Conservation (phyloP, 1,139 yeast species). For the Kluyveromyces sp. region DNA sequence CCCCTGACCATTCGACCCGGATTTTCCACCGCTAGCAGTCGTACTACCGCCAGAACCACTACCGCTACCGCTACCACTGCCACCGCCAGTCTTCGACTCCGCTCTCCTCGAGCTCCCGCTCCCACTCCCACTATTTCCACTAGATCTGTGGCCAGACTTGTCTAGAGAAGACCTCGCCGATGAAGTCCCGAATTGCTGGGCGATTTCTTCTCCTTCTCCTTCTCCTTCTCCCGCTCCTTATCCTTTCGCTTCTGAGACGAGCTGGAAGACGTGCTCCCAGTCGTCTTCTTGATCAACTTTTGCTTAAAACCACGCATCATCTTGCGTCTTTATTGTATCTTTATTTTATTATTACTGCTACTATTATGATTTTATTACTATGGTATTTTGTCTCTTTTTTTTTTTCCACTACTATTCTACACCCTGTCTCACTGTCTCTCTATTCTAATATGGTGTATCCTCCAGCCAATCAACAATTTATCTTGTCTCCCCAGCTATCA, state of each 20-base stretch:
- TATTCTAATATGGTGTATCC: too few relatives aligned
- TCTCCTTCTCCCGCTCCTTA: slow-evolving; percentile 20
- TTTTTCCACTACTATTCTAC: too few relatives aligned
- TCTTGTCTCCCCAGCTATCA: too few relatives aligned
- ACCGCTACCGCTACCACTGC: not conserved
- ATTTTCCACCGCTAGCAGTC: too few relatives aligned
- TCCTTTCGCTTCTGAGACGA: slow-evolving; percentile 21
- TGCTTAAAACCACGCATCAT: slow-evolving; percentile 43
- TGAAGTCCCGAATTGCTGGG: slow-evolving; percentile 6
- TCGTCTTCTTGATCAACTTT: slow-evolving; percentile 31
- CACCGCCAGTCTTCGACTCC: not conserved
- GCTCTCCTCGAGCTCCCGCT: slow-evolving; percentile 1
- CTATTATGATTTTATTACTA: not conserved
- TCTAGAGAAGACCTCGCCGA: slow-evolving; percentile 9
- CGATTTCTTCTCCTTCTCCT: slow-evolving; percentile 6
- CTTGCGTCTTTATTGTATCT: slow-evolving; percentile 14
- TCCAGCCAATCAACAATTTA: too few relatives aligned
- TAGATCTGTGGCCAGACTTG: slow-evolving; percentile 5
- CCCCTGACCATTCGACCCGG: not conserved
- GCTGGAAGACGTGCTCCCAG: slow-evolving; percentile 24
- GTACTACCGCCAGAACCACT: too few relatives aligned
- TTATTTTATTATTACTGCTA: not conserved
- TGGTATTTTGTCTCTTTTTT: not conserved
- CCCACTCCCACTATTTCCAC: not conserved
- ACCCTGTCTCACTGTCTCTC: too few relatives aligned